Conservation (phyloP, 177 flowering plant species). For the Vitis hybrid region DNA sequence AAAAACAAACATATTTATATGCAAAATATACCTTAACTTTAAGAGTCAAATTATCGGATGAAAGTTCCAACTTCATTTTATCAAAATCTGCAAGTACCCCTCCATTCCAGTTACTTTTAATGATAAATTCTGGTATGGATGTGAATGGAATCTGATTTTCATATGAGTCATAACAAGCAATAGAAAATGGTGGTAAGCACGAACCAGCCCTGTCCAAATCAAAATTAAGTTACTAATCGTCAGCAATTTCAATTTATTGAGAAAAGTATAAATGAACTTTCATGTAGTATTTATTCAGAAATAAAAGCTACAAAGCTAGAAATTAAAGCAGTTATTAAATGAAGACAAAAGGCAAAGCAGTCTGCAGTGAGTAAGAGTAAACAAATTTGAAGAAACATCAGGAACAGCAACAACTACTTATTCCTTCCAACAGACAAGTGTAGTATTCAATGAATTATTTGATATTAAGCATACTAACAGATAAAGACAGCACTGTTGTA, state of each 20-base stretch:
- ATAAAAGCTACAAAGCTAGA: not conserved
- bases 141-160: conserved; percentile 46
- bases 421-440: too few relatives aligned
- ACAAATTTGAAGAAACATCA: not conserved
- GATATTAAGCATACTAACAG: too few relatives aligned
- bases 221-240: not conserved
- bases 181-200: conserved; percentile 29
- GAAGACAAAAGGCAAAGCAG: not conserved
- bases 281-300: not conserved
- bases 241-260: too few relatives aligned
- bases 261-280: not conserved
- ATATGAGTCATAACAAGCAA: conserved; percentile 52
- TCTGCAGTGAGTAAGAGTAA: not conserved
- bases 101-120: conserved; percentile 18
- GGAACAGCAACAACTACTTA: not conserved
- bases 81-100: conserved; percentile 1
- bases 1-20: not conserved
- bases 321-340: not conserved
- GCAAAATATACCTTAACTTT: conserved; percentile 44
- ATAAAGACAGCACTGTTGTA: too few relatives aligned
- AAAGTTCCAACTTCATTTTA: conserved; percentile 27
- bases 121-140: conserved; percentile 32
- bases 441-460: too few relatives aligned
- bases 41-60: conserved; percentile 34
- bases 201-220: conserved; percentile 51